Conservation (phyloP, 352 stramenopile species). For the Aphanomyces cochlioides region DNA sequence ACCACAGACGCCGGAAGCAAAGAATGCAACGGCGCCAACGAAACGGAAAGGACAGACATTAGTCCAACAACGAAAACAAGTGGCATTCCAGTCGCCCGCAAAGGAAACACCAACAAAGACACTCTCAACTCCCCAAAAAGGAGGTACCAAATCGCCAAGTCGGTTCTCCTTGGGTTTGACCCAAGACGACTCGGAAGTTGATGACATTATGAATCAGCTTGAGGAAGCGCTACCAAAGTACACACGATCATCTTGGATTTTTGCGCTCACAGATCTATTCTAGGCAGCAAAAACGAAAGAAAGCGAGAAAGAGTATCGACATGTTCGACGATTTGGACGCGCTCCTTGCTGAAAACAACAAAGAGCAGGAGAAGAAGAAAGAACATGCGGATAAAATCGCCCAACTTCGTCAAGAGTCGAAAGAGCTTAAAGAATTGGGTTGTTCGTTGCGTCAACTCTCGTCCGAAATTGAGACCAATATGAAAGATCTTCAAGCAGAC, state of each 20-base stretch:
- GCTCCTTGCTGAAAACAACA: conserved; percentile 56
- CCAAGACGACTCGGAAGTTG: conserved; percentile 8
- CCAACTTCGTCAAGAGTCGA: conserved; percentile 52
- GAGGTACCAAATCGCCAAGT: too few relatives aligned
- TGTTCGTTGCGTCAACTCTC: conserved; percentile 36
- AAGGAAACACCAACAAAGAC: too few relatives aligned
- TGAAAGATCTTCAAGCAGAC: conserved; percentile 33
- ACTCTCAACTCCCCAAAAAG: too few relatives aligned
- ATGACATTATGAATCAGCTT: background rate
- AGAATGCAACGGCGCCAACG: too few relatives aligned
- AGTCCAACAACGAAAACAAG: too few relatives aligned
- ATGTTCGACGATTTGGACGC: conserved; percentile 53
- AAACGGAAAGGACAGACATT: too few relatives aligned
- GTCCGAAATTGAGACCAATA: conserved; percentile 64
- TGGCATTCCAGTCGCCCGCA: too few relatives aligned
- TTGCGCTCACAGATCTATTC: background rate
- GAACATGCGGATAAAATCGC: conserved; percentile 52
- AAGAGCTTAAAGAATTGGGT: conserved; percentile 31
- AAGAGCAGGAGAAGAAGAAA: conserved; percentile 57
- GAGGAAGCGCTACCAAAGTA: conserved; percentile 7
- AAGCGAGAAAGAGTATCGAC: background rate
- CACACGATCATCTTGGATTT: too few relatives aligned
- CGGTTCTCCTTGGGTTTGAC: too few relatives aligned
- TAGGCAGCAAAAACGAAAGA: conserved; percentile 13
- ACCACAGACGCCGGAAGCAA: too few relatives aligned